Evolutionary conservation across 371 early-diverging fungal genomes (phyloP).

Genomic region (Chytridium lagenaria): DNA sequence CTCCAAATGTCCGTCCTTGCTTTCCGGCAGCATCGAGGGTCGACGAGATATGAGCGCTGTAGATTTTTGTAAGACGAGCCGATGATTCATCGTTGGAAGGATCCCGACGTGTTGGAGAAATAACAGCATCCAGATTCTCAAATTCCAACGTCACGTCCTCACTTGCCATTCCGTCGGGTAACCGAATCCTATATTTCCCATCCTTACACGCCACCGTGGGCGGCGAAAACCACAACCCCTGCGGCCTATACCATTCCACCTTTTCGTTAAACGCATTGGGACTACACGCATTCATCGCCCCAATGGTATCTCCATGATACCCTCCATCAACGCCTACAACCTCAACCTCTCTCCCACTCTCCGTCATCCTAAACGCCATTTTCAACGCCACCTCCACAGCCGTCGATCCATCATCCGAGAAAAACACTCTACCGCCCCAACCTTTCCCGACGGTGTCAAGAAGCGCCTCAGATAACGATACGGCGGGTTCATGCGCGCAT

Average conservation of each 20-base stretch:
- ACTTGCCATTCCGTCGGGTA: slow-evolving; percentile 39
- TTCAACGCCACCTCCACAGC: slow-evolving; percentile 85
- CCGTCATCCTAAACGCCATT: slow-evolving; percentile 69
- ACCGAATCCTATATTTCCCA: slow-evolving; percentile 59
- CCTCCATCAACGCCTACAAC: slow-evolving; percentile 76
- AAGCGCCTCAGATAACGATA: slow-evolving; percentile 68
- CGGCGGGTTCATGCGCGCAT: slow-evolving; percentile 73
- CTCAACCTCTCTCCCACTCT: slow-evolving; percentile 48
- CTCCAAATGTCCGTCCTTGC: slow-evolving; percentile 69
- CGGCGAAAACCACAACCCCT: slow-evolving; percentile 78
- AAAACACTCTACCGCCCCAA: slow-evolving; percentile 81
- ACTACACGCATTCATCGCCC: slow-evolving; percentile 81
- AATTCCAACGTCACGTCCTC: not conserved
- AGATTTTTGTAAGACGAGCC: slow-evolving; percentile 50
- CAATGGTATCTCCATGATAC: slow-evolving; percentile 88
- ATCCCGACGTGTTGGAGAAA: not conserved
- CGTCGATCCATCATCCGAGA: slow-evolving; percentile 81
- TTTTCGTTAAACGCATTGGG: slow-evolving; percentile 77
- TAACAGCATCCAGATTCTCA: not conserved
- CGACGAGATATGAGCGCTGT: slow-evolving; percentile 40
- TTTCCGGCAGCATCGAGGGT: slow-evolving; percentile 39
- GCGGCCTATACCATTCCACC: slow-evolving; percentile 67
- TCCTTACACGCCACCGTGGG: slow-evolving; percentile 71
- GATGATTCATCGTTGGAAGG: not conserved
- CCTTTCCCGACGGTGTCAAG: slow-evolving; percentile 63